These are phyloP conservation scores for Aspergillus novofumigatus DNA, from an alignment of 2,329 filamentous ascomycete genomes.

Conservation along the genomic window DNA sequence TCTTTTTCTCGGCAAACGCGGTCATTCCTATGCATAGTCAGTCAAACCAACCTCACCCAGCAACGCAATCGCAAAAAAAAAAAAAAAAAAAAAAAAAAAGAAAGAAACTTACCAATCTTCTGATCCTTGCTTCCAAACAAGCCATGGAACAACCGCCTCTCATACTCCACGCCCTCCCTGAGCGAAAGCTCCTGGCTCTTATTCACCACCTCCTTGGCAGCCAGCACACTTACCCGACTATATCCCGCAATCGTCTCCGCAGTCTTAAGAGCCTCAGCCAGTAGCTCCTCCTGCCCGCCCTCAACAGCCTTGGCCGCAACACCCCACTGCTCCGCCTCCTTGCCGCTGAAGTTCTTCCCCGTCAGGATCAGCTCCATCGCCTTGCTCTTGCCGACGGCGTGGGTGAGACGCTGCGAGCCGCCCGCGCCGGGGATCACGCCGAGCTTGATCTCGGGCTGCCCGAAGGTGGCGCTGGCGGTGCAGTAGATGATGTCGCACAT, in stretches of 20 bases:
- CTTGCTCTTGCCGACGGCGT: constrained; percentile 75
- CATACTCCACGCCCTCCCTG: constrained; percentile 88
- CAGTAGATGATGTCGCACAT: constrained; percentile 97
- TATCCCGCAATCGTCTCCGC: constrained; percentile 87
- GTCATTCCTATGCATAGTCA: constrained; percentile 59
- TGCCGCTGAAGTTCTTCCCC: constrained; percentile 76
- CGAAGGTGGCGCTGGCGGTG: constrained; percentile 80
- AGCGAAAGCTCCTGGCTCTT: constrained; percentile 92
- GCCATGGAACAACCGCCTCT: constrained; percentile 87
- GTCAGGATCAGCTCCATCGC: constrained; percentile 92
- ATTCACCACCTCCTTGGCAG: constrained; percentile 96
- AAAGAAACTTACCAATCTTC: constrained; percentile 68
- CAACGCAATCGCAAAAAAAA: not conserved
- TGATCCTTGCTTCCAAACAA: constrained; percentile 94
- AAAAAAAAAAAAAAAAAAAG: not conserved
- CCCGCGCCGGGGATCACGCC: constrained; percentile 90
- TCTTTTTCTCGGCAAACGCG: constrained; percentile 92
- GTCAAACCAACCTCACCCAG: constrained; percentile 7
- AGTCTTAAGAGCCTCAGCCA: constrained; percentile 75
- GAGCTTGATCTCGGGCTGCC: constrained; percentile 95
- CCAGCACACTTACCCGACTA: constrained; percentile 80
- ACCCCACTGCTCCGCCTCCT: constrained; percentile 85
- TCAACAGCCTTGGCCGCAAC: constrained; percentile 79
- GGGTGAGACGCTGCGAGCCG: constrained; percentile 81
- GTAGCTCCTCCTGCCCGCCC: constrained; percentile 69